Percentiles rank a stretch among this genome's conserved stretches.
Evolutionary conservation across 345 rosid species (phyloP).

Genomic region (Euphorbia pulcherrima): DNA sequence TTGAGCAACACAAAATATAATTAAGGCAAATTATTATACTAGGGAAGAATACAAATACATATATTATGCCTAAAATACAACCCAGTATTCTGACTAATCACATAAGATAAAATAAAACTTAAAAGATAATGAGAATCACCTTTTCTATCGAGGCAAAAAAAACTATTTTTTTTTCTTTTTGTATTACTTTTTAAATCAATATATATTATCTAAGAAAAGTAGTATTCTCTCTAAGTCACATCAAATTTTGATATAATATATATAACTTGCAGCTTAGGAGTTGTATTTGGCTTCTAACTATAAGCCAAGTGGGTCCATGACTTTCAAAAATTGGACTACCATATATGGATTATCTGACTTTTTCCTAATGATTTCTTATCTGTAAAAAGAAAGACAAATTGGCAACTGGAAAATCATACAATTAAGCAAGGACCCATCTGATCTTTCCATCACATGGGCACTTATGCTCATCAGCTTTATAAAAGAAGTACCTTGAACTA

Average conservation of each 20-base stretch:
- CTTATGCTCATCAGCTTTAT: not conserved
- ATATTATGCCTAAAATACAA: too few relatives aligned
- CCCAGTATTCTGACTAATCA: not conserved
- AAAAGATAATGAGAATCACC: not conserved
- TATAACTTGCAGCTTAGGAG: not conserved
- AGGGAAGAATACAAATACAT: not conserved
- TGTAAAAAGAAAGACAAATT: not conserved
- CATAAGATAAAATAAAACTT: not conserved
- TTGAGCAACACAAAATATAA: conserved; percentile 40
- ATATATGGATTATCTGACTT: not conserved
- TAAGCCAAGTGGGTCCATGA: not conserved
- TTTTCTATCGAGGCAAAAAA: not conserved
- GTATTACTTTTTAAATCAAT: not conserved
- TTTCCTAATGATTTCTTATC: conserved; percentile 2
- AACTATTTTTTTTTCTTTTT: not conserved
- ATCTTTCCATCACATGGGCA: not conserved
- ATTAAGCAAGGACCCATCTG: conserved; percentile 3
- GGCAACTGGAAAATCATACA: not conserved
- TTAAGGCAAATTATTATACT: not conserved
- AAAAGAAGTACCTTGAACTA: not conserved
- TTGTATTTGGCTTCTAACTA: not conserved
- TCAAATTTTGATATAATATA: conserved; percentile 4
- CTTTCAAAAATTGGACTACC: not conserved
- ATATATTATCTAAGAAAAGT: not conserved
- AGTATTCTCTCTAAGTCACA: not conserved